Evolutionary conservation across 306 rosid species (phyloP), one percentile per base, ranked within the genome.

Genomic region (Trichosanthes cucumerina): DNA sequence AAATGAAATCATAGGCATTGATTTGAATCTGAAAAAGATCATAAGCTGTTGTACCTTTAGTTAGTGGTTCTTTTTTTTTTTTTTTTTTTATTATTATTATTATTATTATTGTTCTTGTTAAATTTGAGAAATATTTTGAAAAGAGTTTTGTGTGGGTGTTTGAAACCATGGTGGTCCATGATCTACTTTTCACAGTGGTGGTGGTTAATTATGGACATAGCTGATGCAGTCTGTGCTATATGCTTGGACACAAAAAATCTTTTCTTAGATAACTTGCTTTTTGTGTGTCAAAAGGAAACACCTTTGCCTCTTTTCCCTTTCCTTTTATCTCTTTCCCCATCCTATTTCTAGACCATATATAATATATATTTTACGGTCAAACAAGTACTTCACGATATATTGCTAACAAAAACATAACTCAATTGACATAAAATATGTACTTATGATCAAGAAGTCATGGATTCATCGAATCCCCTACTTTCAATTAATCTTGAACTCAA

Each of bases 141-240:
- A 65, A 65, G 47, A 47, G 72, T 7, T 18, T 18, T 15, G 12
- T 63, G 44, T 63, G 23, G 44, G 23, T 63, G 70, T 15, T 64
- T 65, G 73, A 70, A 69, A 21, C 84, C 84, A 87, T 84, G 81
- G 98, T 89, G 98, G 98, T 90, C 98, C 98, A 86, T 60, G 4
- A 56, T 79, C 74, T 52, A 83, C 89, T 86, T 86, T 90, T 80
- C 78, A 14, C 79, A 86, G 83, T 81, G 91, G 62, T 83, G 28
- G 8, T 36, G 33, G 21, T 44, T 70, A 70, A 41, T 70, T 80
- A 72, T 88, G 50, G 38, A 78, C 66, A 79, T 83, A 80, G 79
- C 85, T 80, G 81, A 82, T 81, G 76, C 83, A 80, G 59, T 83
- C 44, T 74, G 59, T 57, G 31, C 71, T 78, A 65, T 38, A 28